Evolutionary conservation across 2,329 filamentous ascomycete genomes (phyloP).

Genomic region (Aspergillus phoenicis): DNA sequence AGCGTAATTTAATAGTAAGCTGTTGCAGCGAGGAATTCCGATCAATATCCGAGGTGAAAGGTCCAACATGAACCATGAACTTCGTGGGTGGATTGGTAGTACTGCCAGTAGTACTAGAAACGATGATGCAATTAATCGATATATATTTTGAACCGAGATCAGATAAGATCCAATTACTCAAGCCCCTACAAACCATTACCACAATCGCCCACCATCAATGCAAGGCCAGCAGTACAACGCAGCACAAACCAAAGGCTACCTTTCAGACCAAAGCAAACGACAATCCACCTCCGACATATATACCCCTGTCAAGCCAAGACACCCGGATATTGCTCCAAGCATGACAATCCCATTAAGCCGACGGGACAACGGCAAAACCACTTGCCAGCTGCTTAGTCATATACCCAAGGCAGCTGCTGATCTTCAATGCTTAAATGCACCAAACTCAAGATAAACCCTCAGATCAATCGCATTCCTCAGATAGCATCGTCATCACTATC

Average conservation of each 20-base stretch:
- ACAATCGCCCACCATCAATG: neutral
- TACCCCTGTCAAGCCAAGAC: conserved; percentile 1
- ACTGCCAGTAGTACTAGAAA: too few species aligned
- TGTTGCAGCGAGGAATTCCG: too few species aligned
- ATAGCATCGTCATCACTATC: conserved; percentile 4
- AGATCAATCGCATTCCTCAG: neutral
- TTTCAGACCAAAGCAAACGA: neutral
- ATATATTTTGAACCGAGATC: neutral
- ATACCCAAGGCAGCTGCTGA: neutral
- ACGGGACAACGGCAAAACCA: conserved; percentile 4
- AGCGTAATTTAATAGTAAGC: too few species aligned
- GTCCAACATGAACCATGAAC: too few species aligned
- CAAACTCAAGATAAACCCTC: neutral
- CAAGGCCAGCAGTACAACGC: too few species aligned
- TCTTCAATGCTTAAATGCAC: neutral
- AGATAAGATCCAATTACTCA: neutral
- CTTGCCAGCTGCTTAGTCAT: neutral
- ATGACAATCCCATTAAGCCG: conserved; percentile 1
- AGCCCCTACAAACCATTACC: too few species aligned
- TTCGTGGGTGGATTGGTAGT: too few species aligned
- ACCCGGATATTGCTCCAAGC: neutral
- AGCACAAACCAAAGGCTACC: neutral
- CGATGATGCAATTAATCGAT: neutral
- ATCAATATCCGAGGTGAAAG: too few species aligned
- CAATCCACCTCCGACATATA: neutral